Evolutionary conservation across 192 early-diverging fungal species (phyloP), one percentile per base, ranked within the genome.

Genomic region (Coemansia sp.): DNA sequence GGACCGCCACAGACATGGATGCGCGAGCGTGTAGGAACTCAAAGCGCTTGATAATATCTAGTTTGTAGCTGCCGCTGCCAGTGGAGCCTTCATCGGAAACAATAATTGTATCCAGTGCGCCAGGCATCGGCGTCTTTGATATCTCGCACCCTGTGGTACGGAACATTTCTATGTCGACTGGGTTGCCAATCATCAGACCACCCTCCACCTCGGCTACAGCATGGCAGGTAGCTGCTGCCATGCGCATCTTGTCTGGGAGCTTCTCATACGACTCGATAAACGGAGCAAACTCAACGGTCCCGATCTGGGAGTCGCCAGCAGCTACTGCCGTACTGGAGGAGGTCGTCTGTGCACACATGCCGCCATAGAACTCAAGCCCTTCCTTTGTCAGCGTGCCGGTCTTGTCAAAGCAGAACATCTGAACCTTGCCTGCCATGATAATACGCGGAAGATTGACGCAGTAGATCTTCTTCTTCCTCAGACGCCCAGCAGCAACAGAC

Each of bases 11-110:
- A 5, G 88, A 86, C 90, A 92, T 92, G 57, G 88, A 90, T 67
- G 85, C 85, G 43, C 88, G 84, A 19, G 86, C 77, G 53, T 89
- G 88, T 62, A 87, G 82, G 69, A 93, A 93, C 64, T 91, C 90
- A 48, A 88, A 92, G 25, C 91, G 81, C 67, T 88, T 87, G 46
- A 90, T 46, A 32, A 89, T 82, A 63, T 75, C 76, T 16, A 85
- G 69, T 58, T 75, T 25, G 61, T 54, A 10, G 2, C 50, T 16
- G 42, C 76, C 56, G 32, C 38, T 16, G 56, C 6, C n/a, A 25
- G 25, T 25, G 25, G 25, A 2, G 25, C 14, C 14, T 14, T 67
- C 63, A 11, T 56, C 65, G 10, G 73, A 64, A n/a, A 77, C 73
- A 12, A 61, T 13, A 16, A 86, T 66, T 38, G 84, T 84, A 46